Percentiles rank a stretch among this genome's conserved stretches.
These are phyloP conservation scores for Penicillium flavigenum DNA, from an alignment of 495 filamentous ascomycete genomes.

Conservation along the genomic window DNA sequence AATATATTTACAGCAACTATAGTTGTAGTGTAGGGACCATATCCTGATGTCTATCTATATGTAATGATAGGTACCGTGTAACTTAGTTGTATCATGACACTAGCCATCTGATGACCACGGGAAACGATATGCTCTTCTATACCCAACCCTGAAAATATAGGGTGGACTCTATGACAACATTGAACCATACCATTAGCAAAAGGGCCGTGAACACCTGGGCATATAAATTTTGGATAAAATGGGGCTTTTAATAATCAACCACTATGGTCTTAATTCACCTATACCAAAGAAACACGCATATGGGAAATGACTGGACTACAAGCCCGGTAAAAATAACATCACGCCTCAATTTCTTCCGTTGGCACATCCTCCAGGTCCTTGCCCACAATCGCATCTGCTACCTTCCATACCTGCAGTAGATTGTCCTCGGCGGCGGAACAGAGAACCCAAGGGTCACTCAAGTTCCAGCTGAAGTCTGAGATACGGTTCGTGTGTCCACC, in stretches of 20 bases:
- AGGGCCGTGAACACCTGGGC: neutral
- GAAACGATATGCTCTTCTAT: neutral
- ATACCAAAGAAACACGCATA: constrained; percentile 10
- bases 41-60: too few species aligned
- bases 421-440: constrained; percentile 97
- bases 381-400: constrained; percentile 84
- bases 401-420: constrained; percentile 93
- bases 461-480: constrained; percentile 96
- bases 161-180: neutral
- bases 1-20: neutral
- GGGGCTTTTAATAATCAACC: constrained; percentile 10
- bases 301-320: constrained; percentile 2
- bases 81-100: neutral
- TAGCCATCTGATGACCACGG: neutral
- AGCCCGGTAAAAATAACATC: constrained; percentile 15
- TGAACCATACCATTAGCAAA: neutral
- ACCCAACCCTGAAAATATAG: neutral
- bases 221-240: neutral
- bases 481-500: constrained; percentile 96
- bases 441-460: constrained; percentile 92
- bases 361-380: constrained; percentile 76
- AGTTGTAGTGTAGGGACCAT: too few species aligned
- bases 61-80: neutral
- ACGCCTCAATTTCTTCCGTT: constrained; percentile 71
- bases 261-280: constrained; percentile 18